phyloP scores from a whole-genome alignment of 2,329 filamentous ascomycete genomes.

The Fusarium sp. region DNA sequence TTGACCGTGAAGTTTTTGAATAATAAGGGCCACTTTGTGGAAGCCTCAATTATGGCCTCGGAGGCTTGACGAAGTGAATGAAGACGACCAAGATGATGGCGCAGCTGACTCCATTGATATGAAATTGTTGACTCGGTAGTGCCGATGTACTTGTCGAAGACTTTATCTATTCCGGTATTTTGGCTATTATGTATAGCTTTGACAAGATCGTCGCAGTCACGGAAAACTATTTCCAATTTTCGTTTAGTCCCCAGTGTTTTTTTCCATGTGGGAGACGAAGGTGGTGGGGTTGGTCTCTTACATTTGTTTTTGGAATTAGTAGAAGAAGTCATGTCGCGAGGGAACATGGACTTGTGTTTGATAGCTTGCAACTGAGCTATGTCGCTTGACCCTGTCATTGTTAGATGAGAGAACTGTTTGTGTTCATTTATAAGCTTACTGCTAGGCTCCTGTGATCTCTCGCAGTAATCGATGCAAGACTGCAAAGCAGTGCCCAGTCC shows the following conservation, averaged over 20 bases:
- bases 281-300: background rate
- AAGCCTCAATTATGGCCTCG: background rate
- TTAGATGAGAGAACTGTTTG: background rate
- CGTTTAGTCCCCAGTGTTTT: background rate
- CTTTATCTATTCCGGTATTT: background rate
- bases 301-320: background rate
- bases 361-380: background rate
- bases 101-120: conserved; percentile 1
- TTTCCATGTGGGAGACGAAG: background rate
- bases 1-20: conserved; percentile 2
- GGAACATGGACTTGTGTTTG: background rate
- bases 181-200: background rate
- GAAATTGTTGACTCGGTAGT: background rate
- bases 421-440: background rate
- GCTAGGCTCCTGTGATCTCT: background rate
- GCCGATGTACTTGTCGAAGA: background rate
- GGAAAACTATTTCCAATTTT: background rate
- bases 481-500: background rate
- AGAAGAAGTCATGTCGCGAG: background rate
- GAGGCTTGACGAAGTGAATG: conserved; percentile 5
- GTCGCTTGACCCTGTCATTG: background rate
- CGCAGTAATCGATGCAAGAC: background rate
- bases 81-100: conserved; percentile 1
- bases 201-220: conserved; percentile 3
- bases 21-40: background rate